Evolutionary conservation across 2,329 filamentous ascomycete genomes (phyloP), one percentile per base, ranked within the genome.

Genomic region (Xylaria sp.): DNA sequence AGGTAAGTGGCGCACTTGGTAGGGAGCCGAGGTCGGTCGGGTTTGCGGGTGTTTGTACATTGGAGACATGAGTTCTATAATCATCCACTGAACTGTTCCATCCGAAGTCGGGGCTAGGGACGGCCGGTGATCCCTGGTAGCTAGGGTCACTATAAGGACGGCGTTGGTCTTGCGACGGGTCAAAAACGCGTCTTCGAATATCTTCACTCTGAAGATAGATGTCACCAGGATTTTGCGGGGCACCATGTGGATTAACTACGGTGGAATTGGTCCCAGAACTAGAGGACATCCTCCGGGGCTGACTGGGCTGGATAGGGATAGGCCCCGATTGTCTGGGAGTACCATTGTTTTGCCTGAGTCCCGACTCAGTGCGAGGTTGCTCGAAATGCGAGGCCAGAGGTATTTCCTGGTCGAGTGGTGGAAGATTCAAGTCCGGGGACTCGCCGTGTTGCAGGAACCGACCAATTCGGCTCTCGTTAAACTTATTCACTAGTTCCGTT

Each of bases 181-280:
- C 70, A 34, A 74, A 75, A n/a, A 61, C 61, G 15, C 73, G 73
- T 66, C 73, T 78, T 51, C 77, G 73, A 37, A 80, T 73, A 34
- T 78, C 76, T 46, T 79, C 75, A 51, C 77, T 79, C 58, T 75
- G 75, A 13, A 76, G 74, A 60, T 80, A 80, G 55, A 80, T 78
- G 44, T 80, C 78, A 13, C 77, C 69, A 7, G 77, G 77, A 46
- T 80, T 77, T 68, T 79, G 77, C 7, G 77, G 77, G 28, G 77
- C 76, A 37, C 78, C 78, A 57, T 80, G 78, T 65, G 77, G 76
- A 64, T 78, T 77, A 25, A 72, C 67, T 34, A 71, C 63, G 25
- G 52, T 46, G n/a, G 72, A 68, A 63, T 73, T 71, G 15, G 73
- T 61, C 13, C 64, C 67, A 7, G 75, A 73, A 25, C 54, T 72